These are phyloP conservation scores for Dryadomyces sulphureus DNA, from an alignment of 2,329 filamentous ascomycete genomes.

Conservation along the genomic window DNA sequence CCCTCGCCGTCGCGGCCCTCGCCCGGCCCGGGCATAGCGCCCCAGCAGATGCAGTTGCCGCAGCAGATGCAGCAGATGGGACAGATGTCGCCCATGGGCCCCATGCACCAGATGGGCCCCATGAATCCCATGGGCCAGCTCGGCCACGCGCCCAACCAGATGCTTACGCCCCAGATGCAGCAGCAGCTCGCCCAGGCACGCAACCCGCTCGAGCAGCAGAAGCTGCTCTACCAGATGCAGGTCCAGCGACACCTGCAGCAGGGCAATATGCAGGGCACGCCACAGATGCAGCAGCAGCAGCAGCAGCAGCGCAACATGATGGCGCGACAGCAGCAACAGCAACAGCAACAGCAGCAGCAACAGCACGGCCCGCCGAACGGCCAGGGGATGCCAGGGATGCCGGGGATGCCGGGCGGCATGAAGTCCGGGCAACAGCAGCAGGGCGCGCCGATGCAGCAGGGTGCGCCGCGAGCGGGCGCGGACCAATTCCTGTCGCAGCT, in stretches of 20 bases:
- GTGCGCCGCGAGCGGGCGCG: slow-evolving; percentile 29
- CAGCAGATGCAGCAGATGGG: slow-evolving; percentile 23
- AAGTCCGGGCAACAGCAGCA: slow-evolving; percentile 21
- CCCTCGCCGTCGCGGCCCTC: slow-evolving; percentile 41
- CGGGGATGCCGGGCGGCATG: slow-evolving; percentile 16
- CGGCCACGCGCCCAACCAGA: slow-evolving; percentile 24
- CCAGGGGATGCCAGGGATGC: slow-evolving; percentile 39
- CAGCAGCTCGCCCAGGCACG: slow-evolving; percentile 29
- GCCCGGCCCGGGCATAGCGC: slow-evolving; percentile 40
- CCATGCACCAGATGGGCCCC: slow-evolving; percentile 33
- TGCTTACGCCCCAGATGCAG: slow-evolving; percentile 17
- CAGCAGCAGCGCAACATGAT: slow-evolving; percentile 22
- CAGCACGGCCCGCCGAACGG: slow-evolving; percentile 39
- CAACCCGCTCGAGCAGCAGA: slow-evolving; percentile 54
- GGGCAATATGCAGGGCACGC: slow-evolving; percentile 27
- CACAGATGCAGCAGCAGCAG: slow-evolving; percentile 17
- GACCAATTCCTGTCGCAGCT: slow-evolving; percentile 67
- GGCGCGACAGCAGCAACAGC: slow-evolving; percentile 29
- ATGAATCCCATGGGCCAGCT: slow-evolving; percentile 19
- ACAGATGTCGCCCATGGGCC: slow-evolving; percentile 12
- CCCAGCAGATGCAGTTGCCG: slow-evolving; percentile 27
- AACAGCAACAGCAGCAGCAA: slow-evolving; percentile 19
- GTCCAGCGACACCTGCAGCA: slow-evolving; percentile 63
- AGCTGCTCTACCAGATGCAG: slow-evolving; percentile 72
- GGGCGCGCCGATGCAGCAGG: slow-evolving; percentile 16